Evolutionary conservation across 2,329 filamentous ascomycete species (phyloP).

Genomic region (Fusarium multiceps): DNA sequence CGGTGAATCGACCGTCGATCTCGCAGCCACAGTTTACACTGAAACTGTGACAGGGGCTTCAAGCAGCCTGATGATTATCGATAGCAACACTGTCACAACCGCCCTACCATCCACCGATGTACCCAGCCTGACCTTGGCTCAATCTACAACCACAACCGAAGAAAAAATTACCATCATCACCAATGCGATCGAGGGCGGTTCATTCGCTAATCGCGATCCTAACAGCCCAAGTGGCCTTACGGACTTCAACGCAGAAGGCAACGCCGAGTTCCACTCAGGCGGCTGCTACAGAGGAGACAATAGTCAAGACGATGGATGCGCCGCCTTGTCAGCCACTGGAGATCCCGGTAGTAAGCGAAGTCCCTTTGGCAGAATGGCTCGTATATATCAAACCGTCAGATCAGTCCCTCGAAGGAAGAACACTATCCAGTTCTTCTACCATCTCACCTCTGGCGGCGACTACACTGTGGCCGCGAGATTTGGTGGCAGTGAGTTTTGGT

Average conservation of each 20-base stretch:
- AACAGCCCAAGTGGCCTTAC: constrained; percentile 7
- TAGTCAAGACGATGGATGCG: constrained; percentile 17
- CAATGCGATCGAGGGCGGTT: background rate
- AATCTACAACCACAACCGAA: background rate
- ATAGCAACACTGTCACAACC: background rate
- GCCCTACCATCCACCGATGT: background rate
- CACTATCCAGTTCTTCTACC: constrained; percentile 23
- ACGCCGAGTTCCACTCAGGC: background rate
- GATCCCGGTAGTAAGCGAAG: background rate
- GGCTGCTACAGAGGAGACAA: constrained; percentile 14
- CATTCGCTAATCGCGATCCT: constrained; percentile 4
- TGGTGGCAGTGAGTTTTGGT: background rate
- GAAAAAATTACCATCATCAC: background rate
- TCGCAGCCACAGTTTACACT: background rate
- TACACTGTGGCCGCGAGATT: constrained; percentile 4
- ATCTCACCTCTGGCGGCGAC: background rate
- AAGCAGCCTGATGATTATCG: background rate
- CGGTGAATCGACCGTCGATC: background rate
- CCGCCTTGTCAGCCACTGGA: constrained; percentile 3
- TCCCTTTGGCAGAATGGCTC: background rate
- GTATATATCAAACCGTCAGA: constrained; percentile 8
- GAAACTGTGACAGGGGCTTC: fast-evolving
- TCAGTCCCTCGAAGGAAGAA: background rate
- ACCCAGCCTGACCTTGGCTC: fast-evolving
- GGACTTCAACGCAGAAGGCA: background rate